Evolutionary conservation across 768 basidiomycete genomes (phyloP).

Genomic region (Boletus fagicola): DNA sequence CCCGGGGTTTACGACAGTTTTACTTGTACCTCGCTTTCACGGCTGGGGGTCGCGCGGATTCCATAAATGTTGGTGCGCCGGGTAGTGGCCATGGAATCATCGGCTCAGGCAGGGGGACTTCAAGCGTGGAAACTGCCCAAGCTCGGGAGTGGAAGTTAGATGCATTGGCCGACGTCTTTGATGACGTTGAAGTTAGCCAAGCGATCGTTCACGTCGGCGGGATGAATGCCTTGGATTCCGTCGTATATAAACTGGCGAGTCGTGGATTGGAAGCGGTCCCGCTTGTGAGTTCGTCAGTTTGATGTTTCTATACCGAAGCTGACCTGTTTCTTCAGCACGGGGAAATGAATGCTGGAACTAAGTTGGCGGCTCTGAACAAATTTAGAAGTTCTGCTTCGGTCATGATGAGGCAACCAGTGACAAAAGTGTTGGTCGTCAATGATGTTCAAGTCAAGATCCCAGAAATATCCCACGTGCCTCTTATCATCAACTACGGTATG

Average conservation of each 20-base stretch:
- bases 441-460: slow-evolving; percentile 90
- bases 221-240: slow-evolving; percentile 81
- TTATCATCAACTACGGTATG: slow-evolving; percentile 93
- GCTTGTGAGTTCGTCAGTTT: slow-evolving; percentile 55
- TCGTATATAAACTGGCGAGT: slow-evolving; percentile 85
- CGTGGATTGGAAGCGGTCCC: slow-evolving; percentile 86
- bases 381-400: slow-evolving; percentile 60
- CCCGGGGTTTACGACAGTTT: slow-evolving; percentile 88
- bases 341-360: slow-evolving; percentile 87
- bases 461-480: slow-evolving; percentile 85
- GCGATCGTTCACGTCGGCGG: slow-evolving; percentile 89
- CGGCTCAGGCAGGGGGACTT: slow-evolving; percentile 82
- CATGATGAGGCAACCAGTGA: slow-evolving; percentile 61
- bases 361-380: slow-evolving; percentile 80
- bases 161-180: slow-evolving; percentile 85
- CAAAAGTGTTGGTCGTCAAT: slow-evolving; percentile 86
- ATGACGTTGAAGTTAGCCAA: slow-evolving; percentile 78
- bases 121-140: slow-evolving; percentile 79
- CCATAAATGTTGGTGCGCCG: slow-evolving; percentile 37
- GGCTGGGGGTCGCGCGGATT: slow-evolving; percentile 71
- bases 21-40: slow-evolving; percentile 97
- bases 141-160: slow-evolving; percentile 95
- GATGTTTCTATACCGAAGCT: slow-evolving; percentile 3
- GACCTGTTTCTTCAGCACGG: slow-evolving; percentile 57
- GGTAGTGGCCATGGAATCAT: slow-evolving; percentile 82